phyloP scores from a whole-genome alignment of 805 yeast species.

The Tetrapisispora pingtungensis region DNA sequence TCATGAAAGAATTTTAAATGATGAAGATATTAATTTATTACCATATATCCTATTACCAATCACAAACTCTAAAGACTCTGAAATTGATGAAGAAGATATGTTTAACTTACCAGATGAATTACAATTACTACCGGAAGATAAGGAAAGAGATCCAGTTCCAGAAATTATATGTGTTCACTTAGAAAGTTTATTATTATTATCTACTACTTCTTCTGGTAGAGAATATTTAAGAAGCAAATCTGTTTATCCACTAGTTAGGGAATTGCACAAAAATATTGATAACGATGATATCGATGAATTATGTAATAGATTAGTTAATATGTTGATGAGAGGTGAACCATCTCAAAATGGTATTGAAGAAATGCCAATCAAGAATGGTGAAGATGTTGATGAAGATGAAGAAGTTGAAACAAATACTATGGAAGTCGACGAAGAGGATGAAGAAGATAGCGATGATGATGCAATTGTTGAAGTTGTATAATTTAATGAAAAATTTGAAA shows the following conservation, averaged over 20 bases:
- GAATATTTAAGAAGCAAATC: conserved; percentile 70
- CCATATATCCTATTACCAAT: conserved; percentile 78
- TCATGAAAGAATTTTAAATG: conserved; percentile 51
- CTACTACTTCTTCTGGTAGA: conserved; percentile 66
- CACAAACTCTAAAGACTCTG: conserved; percentile 60
- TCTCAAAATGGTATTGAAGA: conserved; percentile 38
- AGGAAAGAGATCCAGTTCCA: conserved; percentile 60
- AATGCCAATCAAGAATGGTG: conserved; percentile 36
- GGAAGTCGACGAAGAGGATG: conserved; percentile 8
- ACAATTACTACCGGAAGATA: conserved; percentile 67
- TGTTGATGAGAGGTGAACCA: conserved; percentile 86
- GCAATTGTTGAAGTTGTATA: conserved; percentile 31
- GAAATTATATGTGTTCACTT: conserved; percentile 62
- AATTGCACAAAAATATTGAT: conserved; percentile 55
- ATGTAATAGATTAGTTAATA: conserved; percentile 78
- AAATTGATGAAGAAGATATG: conserved; percentile 73
- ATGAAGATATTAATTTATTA: conserved; percentile 58
- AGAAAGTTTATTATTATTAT: conserved; percentile 69
- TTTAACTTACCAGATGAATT: conserved; percentile 82
- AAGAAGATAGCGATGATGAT: conserved; percentile 21
- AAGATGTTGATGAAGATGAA: conserved; percentile 32
- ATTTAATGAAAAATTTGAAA: too few relatives aligned
- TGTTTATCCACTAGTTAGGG: conserved; percentile 79
- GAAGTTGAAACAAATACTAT: conserved; percentile 18
- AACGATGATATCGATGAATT: conserved; percentile 43